Evolutionary conservation across 2,329 filamentous ascomycete species (phyloP), one percentile per base, ranked within the genome.

Genomic region (Colletotrichum navitas): DNA sequence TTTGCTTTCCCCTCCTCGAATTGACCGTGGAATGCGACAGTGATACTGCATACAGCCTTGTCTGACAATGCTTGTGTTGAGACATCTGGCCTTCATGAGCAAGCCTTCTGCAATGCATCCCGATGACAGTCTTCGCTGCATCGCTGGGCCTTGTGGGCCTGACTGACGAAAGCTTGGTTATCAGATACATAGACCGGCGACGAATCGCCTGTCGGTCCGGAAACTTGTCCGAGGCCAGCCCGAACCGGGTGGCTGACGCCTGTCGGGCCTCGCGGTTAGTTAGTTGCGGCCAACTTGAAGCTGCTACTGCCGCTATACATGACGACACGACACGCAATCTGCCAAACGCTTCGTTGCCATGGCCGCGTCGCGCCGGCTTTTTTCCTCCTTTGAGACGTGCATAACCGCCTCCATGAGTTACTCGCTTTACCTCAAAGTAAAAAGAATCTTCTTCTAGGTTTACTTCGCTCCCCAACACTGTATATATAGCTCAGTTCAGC

Each of bases 241-340:
- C 32, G 18, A 6, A 36, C 12, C 45, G 43, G 26, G 29, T 34
- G 12, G 29, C 59, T 21, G 21, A 45, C 18, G 56, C 62, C 29
- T 64, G 47, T 16, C 26, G 54, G 47, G 39, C 62, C 63, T 49
- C 68, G 68, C 62, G 63, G 63, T 56, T 51, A 34, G 49, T 18
- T 21, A 43, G 29, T 59, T 45, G 54, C 66, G 45, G 54, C n/a
- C 41, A 18, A 43, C 41, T 21, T 43, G 36, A 14, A 58, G 24
- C 39, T 41, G 43, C 11, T 12, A 63, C 59, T 34, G 34, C 34
- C 11, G 34, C 34, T 11, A 36, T 11, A 7, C 52, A 26, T 11
- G 3, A n/a, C 8, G 29, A 59, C 29, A 62, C 45, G 45, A 59
- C 39, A 54, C 55, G 67, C 67, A 60, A 39, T 55, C 47, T 1